phyloP scores from a whole-genome alignment of 768 basidiomycete genomes.

The Psilocybe cyanescens region DNA sequence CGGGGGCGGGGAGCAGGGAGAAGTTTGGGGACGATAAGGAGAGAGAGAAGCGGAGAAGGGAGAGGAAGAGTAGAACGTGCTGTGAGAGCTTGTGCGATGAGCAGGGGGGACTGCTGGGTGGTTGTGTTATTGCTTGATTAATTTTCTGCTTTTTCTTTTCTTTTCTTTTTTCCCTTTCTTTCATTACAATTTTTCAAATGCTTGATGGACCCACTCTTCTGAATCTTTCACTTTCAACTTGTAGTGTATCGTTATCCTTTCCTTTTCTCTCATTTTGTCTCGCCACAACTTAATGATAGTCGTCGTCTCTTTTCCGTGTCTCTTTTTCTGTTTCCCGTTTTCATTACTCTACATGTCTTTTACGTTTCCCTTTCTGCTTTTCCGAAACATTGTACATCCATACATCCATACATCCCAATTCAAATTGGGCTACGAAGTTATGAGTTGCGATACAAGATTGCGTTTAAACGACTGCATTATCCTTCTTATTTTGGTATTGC shows the following conservation, averaged over 20 bases:
- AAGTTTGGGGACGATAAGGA: background rate
- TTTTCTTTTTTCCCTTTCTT: too few relatives aligned
- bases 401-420: too few relatives aligned
- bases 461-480: too few relatives aligned
- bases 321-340: background rate
- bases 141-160: background rate
- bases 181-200: too few relatives aligned
- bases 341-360: background rate
- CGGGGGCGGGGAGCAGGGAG: background rate
- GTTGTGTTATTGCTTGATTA: slow-evolving; percentile 21
- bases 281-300: too few relatives aligned
- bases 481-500: too few relatives aligned
- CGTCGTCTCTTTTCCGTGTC: background rate
- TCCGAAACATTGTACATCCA: background rate
- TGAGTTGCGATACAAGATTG: too few relatives aligned
- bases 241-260: background rate
- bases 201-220: too few relatives aligned
- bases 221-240: background rate
- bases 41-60: background rate
- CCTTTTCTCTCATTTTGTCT: background rate
- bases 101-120: slow-evolving; percentile 6
- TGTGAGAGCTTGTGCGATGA: slow-evolving; percentile 26
- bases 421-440: too few relatives aligned
- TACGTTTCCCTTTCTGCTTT: background rate
- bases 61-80: slow-evolving; percentile 1